Evolutionary conservation across 164 flowering plant genomes (phyloP), one percentile per base, ranked within the genome.

Genomic region (Aristolochia contorta): DNA sequence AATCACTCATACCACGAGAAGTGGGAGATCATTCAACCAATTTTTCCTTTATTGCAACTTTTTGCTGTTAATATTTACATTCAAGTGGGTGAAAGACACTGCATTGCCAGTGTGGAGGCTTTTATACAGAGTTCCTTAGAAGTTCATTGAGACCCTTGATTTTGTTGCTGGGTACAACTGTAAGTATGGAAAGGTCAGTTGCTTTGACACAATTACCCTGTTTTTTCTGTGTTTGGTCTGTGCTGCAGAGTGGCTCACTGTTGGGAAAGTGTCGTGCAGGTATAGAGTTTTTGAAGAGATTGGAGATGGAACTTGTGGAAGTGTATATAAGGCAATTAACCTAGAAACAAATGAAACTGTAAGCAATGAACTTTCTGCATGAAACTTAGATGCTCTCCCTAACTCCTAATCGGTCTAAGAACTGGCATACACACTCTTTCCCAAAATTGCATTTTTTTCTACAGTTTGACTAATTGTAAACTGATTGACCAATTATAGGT

Each of bases 251-350:
- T 7, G 54, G 9, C 58, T 21, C 55, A 21, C 71, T 69, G 46
- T 21, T 62, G 65, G 19, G 54, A 23, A 24, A 58, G 47, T 16
- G 24, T 59, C 61, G 25, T 68, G 54, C 71, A 90, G 97, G 64
- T 90, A 87, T 72, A 81, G 69, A 75, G 58, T 79, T 64, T 72
- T 83, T 73, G 64, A 79, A 58, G 97, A 90, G 79, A 80, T 90
- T 76, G 97, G 97, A 62, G 91, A 85, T 80, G 97, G 97, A 66
- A 84, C 97, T 53, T 85, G 91, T 74, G 97, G 97, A 61, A 69
- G 72, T 77, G 97, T 90, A 63, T 90, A 74, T 77, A 81, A 83
- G 72, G 97, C 95, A 65, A 46, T 83, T 37, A 82, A 83, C 68
- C 51, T 59, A 50, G 87, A 83, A 69, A 81, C 84, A 23, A 69